Conservation (phyloP, 306 rosid species). For the Styphnolobium japonicum region DNA sequence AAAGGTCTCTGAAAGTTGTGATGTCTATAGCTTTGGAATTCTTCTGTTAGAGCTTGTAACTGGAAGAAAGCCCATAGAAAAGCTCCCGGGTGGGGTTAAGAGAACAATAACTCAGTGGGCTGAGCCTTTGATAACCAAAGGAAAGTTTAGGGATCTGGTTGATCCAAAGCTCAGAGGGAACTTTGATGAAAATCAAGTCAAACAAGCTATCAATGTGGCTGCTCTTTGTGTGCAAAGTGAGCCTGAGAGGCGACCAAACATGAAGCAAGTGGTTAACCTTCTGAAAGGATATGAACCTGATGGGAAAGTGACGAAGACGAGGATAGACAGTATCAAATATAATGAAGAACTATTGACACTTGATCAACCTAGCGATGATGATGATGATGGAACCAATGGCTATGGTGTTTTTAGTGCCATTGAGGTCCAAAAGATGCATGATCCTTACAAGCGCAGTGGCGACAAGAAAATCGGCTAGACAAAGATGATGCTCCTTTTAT, state of each 20-base stretch:
- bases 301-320: slow-evolving; percentile 30
- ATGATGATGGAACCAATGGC: slow-evolving; percentile 46
- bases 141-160: slow-evolving; percentile 53
- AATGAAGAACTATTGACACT: slow-evolving; percentile 46
- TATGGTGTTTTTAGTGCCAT: slow-evolving; percentile 80
- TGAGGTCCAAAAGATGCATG: slow-evolving; percentile 54
- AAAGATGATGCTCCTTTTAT: not conserved
- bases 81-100: slow-evolving; percentile 73
- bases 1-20: slow-evolving; percentile 84
- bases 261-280: slow-evolving; percentile 64
- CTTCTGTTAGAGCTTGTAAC: slow-evolving; percentile 73
- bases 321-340: slow-evolving; percentile 50
- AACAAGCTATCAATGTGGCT: slow-evolving; percentile 58
- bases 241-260: slow-evolving; percentile 61
- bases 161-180: slow-evolving; percentile 71
- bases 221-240: slow-evolving; percentile 67
- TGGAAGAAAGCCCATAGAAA: slow-evolving; percentile 81
- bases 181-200: slow-evolving; percentile 59
- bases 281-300: slow-evolving; percentile 56
- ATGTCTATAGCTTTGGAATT: slow-evolving; percentile 80
- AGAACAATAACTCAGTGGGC: slow-evolving; percentile 83
- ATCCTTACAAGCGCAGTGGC: slow-evolving; percentile 37
- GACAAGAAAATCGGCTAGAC: slow-evolving; percentile 20
- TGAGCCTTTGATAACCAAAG: slow-evolving; percentile 56
- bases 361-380: slow-evolving; percentile 50